Base-by-base conservation (phyloP, 2,329 filamentous ascomycete species). In the Claviceps sorghi region DNA sequence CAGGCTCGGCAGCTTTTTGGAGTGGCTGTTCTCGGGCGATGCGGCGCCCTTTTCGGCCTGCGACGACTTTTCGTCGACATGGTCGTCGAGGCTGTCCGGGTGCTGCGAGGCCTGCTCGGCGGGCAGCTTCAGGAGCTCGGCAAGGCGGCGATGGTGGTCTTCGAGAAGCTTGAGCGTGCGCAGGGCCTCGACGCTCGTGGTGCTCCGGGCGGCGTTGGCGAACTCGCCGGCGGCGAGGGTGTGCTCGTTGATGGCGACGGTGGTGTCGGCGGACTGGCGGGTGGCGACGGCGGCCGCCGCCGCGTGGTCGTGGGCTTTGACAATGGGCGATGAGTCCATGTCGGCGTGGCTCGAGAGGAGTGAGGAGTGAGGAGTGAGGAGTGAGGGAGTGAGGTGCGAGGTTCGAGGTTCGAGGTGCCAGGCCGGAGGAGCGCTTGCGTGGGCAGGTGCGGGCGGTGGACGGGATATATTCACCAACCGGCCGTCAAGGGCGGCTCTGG, bases 181-280 rank as follows among this genome's bases (percentile, higher is more conserved):
- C 49, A 95, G 70, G 15, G 90, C 91, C 74, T 95, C 76, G 56
- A 76, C 64, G 63, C 74, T 79, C 42, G 73, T 75, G 8, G 88
- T 95, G 48, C 71, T 77, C 55, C 80, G 78, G n/a, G 87, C 83
- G 32, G 89, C 90, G 55, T 84, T 83, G 55, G 88, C 83, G 66
- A 95, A 97, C 65, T 95, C 88, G 57, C 83, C 84, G 2, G 93
- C 91, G 40, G 93, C 93, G 53, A 86, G 75, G 51, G 90, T 83
- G 69, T 97, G 91, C 67, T 95, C 87, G 62, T 85, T 86, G 62
- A 89, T 86, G 56, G 91, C 91, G 48, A 87, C 82, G 7, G 84
- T 84, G 52, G 87, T 87, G 64, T 93, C 82, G 52, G 74, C 75
- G 46, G 86, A 82, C 62, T 89, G 81, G 26, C 76, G 83, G 52